phyloP scores from a whole-genome alignment of 2,329 filamentous ascomycete species.

The Epichloe baconii region DNA sequence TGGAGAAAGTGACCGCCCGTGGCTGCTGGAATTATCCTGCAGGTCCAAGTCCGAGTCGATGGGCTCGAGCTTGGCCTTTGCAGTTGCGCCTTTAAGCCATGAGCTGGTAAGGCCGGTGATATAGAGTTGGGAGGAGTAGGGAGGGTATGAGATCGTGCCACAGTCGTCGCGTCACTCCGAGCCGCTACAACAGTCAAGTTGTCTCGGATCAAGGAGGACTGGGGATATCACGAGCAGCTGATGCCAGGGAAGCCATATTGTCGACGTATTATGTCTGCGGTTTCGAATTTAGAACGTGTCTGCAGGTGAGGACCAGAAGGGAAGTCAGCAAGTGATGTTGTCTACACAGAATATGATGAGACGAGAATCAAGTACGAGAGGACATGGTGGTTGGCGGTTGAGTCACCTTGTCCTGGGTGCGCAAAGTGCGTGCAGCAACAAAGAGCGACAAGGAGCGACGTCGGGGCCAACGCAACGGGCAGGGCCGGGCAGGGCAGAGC shows the following conservation, averaged over 20 bases:
- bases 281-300: conserved; percentile 32
- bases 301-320: conserved; percentile 10
- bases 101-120: conserved; percentile 73
- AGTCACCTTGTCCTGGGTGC: conserved; percentile 6
- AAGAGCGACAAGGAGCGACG: neutral
- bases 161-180: conserved; percentile 45
- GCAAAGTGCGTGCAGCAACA: neutral
- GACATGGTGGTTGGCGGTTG: conserved; percentile 4
- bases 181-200: conserved; percentile 62
- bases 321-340: neutral
- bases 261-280: conserved; percentile 17
- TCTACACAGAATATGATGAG: neutral
- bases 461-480: neutral
- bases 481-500: too few relatives aligned
- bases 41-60: conserved; percentile 84
- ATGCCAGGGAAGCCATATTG: conserved; percentile 52
- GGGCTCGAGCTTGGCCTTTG: conserved; percentile 44
- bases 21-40: conserved; percentile 39
- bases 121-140: conserved; percentile 93
- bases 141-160: conserved; percentile 52
- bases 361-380: neutral
- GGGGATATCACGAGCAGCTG: conserved; percentile 55
- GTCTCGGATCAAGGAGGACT: conserved; percentile 50
- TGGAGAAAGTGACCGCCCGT: conserved; percentile 29
- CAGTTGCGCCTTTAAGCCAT: conserved; percentile 60